Conservation (phyloP, 106 monocot species). For the Posidonia australis region DNA sequence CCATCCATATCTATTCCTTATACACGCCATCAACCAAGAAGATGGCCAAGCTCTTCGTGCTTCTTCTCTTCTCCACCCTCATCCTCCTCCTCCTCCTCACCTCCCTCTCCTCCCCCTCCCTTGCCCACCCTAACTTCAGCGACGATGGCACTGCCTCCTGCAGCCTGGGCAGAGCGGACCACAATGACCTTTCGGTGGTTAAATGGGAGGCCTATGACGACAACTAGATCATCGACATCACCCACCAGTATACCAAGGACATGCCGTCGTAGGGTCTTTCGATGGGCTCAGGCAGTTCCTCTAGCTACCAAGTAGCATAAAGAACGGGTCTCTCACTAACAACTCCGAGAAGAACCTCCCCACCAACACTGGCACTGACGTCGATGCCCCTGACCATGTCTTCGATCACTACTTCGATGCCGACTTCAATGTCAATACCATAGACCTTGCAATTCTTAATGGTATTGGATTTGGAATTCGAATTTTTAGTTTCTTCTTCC, state of each 20-base stretch:
- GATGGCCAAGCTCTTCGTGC: not conserved
- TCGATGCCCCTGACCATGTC: constrained; percentile 86
- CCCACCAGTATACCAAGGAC: constrained; percentile 53
- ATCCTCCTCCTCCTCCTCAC: constrained; percentile 17
- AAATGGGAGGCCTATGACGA: constrained; percentile 60
- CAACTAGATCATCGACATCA: constrained; percentile 81
- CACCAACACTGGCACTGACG: constrained; percentile 76
- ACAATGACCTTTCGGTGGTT: constrained; percentile 15
- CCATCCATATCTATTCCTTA: too few relatives aligned
- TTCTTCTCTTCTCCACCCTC: not conserved
- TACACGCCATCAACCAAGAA: too few relatives aligned
- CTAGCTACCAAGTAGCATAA: constrained; percentile 54
- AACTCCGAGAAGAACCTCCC: constrained; percentile 58
- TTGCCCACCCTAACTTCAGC: constrained; percentile 29
- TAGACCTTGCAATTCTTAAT: constrained; percentile 74
- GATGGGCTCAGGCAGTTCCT: constrained; percentile 67
- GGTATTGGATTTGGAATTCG: constrained; percentile 30
- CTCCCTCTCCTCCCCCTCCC: constrained; percentile 1
- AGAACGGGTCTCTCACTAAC: constrained; percentile 68
- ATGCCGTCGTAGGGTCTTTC: constrained; percentile 46
- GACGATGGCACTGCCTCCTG: constrained; percentile 9
- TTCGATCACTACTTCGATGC: constrained; percentile 85
- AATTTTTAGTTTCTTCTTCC: not conserved
- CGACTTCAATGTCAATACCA: constrained; percentile 80
- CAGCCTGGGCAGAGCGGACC: constrained; percentile 3